Percentiles rank a stretch among this genome's conserved stretches.
Evolutionary conservation across 495 filamentous ascomycete species (phyloP).

Genomic region (Pseudomonodictys pantanalensis): DNA sequence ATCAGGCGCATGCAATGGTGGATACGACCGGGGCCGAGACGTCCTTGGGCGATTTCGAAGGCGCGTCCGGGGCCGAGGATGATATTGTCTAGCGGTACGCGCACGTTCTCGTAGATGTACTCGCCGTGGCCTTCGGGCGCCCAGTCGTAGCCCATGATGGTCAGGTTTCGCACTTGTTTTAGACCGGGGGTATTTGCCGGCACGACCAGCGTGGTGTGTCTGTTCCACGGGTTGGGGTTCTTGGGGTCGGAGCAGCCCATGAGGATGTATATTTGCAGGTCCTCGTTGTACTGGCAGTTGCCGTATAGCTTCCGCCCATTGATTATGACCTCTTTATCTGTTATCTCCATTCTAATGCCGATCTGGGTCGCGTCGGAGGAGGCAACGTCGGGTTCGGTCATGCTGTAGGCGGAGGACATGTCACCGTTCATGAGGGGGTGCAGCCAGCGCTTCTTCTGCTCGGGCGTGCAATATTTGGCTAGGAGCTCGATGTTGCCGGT

Average conservation of each 20-base stretch:
- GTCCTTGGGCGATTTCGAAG: slow-evolving; percentile 47
- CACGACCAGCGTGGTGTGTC: slow-evolving; percentile 44
- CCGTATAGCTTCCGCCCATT: slow-evolving; percentile 46
- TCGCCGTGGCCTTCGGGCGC: slow-evolving; percentile 47
- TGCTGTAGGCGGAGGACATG: slow-evolving; percentile 41
- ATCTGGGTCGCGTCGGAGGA: slow-evolving; percentile 46
- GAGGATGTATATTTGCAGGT: slow-evolving; percentile 44
- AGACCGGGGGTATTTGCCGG: slow-evolving; percentile 40
- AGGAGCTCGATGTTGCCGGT: slow-evolving; percentile 48
- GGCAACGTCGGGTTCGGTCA: slow-evolving; percentile 46
- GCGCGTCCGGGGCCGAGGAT: slow-evolving; percentile 46
- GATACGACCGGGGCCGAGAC: slow-evolving; percentile 45
- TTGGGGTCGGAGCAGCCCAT: slow-evolving; percentile 45
- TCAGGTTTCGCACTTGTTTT: slow-evolving; percentile 42
- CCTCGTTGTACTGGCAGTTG: slow-evolving; percentile 42
- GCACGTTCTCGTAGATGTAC: slow-evolving; percentile 44
- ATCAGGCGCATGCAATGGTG: slow-evolving; percentile 47
- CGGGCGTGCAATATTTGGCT: slow-evolving; percentile 45
- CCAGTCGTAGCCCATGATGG: slow-evolving; percentile 46
- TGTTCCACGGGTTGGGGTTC: slow-evolving; percentile 42
- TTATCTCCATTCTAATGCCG: slow-evolving; percentile 37
- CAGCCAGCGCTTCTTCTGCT: slow-evolving; percentile 46
- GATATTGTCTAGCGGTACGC: slow-evolving; percentile 42
- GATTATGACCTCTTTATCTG: slow-evolving; percentile 41
- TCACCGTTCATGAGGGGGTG: slow-evolving; percentile 44